Evolutionary conservation across 73 alveolate genomes (phyloP).

Genomic region (Paramecium tetraurelia): DNA sequence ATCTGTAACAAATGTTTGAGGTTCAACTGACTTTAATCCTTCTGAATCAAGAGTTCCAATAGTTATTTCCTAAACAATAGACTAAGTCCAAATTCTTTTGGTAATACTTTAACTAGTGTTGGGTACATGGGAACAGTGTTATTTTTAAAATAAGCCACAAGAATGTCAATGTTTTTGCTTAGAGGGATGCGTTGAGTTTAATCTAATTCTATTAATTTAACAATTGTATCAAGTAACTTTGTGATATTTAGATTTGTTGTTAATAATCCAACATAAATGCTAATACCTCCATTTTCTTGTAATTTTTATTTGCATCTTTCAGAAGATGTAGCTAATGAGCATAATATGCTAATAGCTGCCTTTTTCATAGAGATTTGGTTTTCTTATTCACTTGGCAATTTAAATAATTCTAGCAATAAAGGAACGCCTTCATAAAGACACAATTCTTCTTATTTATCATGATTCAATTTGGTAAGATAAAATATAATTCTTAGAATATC

Average conservation of each 20-base stretch:
- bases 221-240: neutral
- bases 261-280: neutral
- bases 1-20: neutral
- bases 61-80: neutral
- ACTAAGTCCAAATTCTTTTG: neutral
- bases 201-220: neutral
- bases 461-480: constrained; percentile 3
- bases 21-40: neutral
- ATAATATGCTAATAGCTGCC: neutral
- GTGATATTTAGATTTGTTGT: neutral
- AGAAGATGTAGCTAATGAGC: neutral
- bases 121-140: constrained; percentile 11
- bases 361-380: neutral
- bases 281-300: constrained; percentile 24
- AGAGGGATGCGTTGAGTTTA: neutral
- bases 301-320: constrained; percentile 6
- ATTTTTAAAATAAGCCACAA: neutral
- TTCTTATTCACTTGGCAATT: neutral
- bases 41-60: neutral
- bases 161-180: neutral
- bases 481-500: neutral
- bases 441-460: neutral
- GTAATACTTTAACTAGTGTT: neutral
- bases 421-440: constrained; percentile 9
- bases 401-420: neutral